Evolutionary conservation across 306 rosid genomes (phyloP), one percentile per base, ranked within the genome.

Genomic region (Quercus gilva): DNA sequence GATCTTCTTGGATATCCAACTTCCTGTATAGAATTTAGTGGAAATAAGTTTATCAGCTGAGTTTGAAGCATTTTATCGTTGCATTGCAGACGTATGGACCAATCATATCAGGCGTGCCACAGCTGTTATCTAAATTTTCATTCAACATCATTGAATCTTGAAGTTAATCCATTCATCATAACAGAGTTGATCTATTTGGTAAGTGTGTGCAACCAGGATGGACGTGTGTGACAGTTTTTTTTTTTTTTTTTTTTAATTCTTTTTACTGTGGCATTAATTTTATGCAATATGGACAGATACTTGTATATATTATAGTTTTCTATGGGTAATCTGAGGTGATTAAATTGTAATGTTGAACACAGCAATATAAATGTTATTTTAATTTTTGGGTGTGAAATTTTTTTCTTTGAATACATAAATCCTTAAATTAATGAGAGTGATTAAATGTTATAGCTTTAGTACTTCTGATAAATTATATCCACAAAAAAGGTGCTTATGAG

Each of bases 11-110:
- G 69, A 26, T 33, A 28, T 28, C 41, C 41, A 63, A 6, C 67
- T 63, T 26, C 41, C 41, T n/a, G 7, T 26, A 2, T 63, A 15
- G 69, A 49, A 49, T 49, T 49, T 49, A 49, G 53, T 49, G 5
- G 53, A 12, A 49, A 15, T 15, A 63, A 26, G 29, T 31, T 31
- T 63, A 26, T 23, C 29, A 61, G 18, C 68, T 13, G 29, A 10
- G 12, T 35, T 35, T 67, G 72, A 68, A 18, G 37, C 4, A n/a
- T 37, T 35, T 71, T 11, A 21, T 43, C 71, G 52, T 80, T 79
- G 77, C 60, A 45, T 81, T 88, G 90, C 84, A 92, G 97, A 92
- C 91, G 4, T 95, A 92, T 65, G 99, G 99, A 73, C 87, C 84
- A 7, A 64, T 95, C 20, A 91, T 95, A 84, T 90, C 97, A 1